Conservation (phyloP, 2,329 filamentous ascomycete genomes). For the Rhinocladiella mackenziei region DNA sequence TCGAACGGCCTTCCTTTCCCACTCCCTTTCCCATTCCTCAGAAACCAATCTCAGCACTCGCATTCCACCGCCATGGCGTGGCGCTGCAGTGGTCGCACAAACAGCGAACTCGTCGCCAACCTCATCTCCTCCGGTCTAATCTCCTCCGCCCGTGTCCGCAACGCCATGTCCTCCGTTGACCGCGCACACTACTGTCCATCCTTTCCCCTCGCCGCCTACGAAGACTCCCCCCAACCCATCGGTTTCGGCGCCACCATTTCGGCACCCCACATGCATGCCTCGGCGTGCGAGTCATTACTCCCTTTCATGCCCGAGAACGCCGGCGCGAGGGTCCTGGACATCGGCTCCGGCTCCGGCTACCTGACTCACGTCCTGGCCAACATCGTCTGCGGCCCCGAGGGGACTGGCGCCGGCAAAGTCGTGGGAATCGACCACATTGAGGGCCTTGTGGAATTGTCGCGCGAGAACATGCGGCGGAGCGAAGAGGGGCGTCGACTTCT, state of each 20-base stretch:
- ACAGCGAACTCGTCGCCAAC: slow-evolving; percentile 73
- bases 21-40: no score
- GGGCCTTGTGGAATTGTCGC: slow-evolving; percentile 59
- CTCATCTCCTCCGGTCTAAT: slow-evolving; percentile 70
- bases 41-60: neutral
- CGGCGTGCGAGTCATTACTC: slow-evolving; percentile 60
- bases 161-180: slow-evolving; percentile 86
- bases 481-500: slow-evolving; percentile 58
- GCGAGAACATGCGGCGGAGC: slow-evolving; percentile 63
- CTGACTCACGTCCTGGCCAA: slow-evolving; percentile 84
- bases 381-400: slow-evolving; percentile 49
- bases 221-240: slow-evolving; percentile 66
- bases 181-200: slow-evolving; percentile 65
- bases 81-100: slow-evolving; percentile 73
- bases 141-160: slow-evolving; percentile 63
- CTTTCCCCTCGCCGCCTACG: slow-evolving; percentile 57
- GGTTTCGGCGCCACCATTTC: slow-evolving; percentile 66
- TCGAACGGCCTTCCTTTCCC: no score
- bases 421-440: slow-evolving; percentile 72
- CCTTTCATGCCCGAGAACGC: slow-evolving; percentile 50
- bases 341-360: slow-evolving; percentile 75
- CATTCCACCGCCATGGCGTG: slow-evolving; percentile 70
- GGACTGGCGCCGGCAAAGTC: slow-evolving; percentile 50
- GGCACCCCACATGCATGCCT: slow-evolving; percentile 69
- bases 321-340: slow-evolving; percentile 60